Evolutionary conservation across 768 basidiomycete species (phyloP), one percentile per base, ranked within the genome.

Genomic region (Rhodotorula diobovata): DNA sequence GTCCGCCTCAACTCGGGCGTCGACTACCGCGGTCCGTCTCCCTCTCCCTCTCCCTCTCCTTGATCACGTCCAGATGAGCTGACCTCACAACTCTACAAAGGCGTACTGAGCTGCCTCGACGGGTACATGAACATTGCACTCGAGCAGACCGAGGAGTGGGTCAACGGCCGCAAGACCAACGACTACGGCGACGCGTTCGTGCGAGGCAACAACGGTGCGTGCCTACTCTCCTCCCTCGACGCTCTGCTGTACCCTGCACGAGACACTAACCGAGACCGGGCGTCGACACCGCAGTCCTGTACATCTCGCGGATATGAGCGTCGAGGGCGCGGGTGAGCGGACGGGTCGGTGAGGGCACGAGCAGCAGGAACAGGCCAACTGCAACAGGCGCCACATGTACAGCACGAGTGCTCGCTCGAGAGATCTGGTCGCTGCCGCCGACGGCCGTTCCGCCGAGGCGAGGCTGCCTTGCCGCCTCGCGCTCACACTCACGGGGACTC

Each of bases 91-190:
- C 12, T 16, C 4, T 30, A 9, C n/a, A 5, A 37, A 98, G 95
- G 95, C 30, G 85, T 93, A 7, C 82, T 99, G 23, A 94, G 93
- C 7, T 98, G 96, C 78, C 85, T 98, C 34, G 96, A 98, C 81
- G 94, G 94, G 0, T 98, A 96, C 81, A 98, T 99, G 96, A 98
- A 98, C 82, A 95, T 98, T 61, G 96, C 93, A 21, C 82, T 98
- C 46, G 96, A 99, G 81, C 91, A 96, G 80, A 96, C 94, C 7
- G 93, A 96, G 81, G 96, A 99, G 81, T 87, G 93, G 80, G 91
- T 94, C 18, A 88, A 90, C 72, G 93, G 93, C 8, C 85, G 90
- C 59, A 94, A 90, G 45, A 95, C 94, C 28, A 73, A 76, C 59
- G 67, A 84, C 70, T 97, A 95, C 77, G 93, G 95, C 4, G 94